Base-by-base conservation (phyloP, 352 stramenopile species). In the Phytophthora cactorum region DNA sequence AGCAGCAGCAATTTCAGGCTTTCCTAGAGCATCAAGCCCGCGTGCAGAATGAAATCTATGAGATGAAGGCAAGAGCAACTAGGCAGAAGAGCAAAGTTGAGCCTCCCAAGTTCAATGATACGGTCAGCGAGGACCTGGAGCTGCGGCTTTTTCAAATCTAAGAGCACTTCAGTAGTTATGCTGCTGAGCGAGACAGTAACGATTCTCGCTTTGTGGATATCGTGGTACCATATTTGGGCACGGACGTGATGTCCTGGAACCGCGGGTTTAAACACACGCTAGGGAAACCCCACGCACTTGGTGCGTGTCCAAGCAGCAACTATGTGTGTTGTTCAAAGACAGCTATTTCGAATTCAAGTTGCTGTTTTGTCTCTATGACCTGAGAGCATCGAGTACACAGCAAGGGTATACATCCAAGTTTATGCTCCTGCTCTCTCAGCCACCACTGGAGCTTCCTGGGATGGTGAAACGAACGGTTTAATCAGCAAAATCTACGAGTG, bases 71-170 rank as follows among this genome's bases (percentile, higher is more conserved):
- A 38, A 51, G 27, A 8, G 44, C 61, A 12, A 68, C 28, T 51
- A n/a, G 49, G 5, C 52, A 59, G 3, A 57, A 17, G 52, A 61
- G 44, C 44, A 68, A 68, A 11, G 50, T 32, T 12, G 22, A 63
- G 17, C 45, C 50, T 2, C 61, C 61, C 5, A 58, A 68, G 52
- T 68, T 68, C 22, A 62, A 58, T 27, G 52, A 44, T 25, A 58
- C 44, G 22, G 43, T 52, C 29, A 49, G 49, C 2, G 51, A 68
- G 11, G 44, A 68, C n/a, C 15, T 68, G 5, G 52, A 68, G 32
- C 43, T 63, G 4, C 57, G 61, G 61, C 27, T 58, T 1, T 68
- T 68, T 34, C 51, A 68, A 25, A 57, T 63, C 5, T 52, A 68
- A 6, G 52, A 68, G 27, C 52, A 63, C 34, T 68, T 68, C 34